Conservation (phyloP, 371 early-diverging fungal species). For the Saksenaea oblongispora region DNA sequence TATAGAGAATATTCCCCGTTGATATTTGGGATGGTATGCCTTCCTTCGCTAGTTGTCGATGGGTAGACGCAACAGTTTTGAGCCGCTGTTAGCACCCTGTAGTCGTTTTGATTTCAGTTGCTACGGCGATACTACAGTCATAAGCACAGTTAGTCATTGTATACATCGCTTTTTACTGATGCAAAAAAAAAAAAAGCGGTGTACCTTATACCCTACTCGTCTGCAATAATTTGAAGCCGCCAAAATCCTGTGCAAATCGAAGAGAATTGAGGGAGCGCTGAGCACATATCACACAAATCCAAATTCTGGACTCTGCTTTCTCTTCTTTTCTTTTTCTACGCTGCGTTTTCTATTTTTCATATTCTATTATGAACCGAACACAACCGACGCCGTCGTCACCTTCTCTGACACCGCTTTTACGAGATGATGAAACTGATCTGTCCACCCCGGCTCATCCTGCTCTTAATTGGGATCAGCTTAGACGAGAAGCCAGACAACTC, state of each 20-base stretch:
- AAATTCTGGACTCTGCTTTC: background rate
- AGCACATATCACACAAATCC: background rate
- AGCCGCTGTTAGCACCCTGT: too few species aligned
- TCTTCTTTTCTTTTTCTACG: background rate
- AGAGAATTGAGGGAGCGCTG: conserved; percentile 1
- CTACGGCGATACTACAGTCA: too few species aligned
- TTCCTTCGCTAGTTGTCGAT: too few species aligned
- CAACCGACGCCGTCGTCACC: conserved; percentile 13
- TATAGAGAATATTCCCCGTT: too few species aligned
- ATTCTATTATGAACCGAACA: conserved; percentile 4
- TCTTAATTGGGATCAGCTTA: conserved; percentile 64
- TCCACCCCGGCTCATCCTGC: conserved; percentile 13
- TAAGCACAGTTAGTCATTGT: too few species aligned
- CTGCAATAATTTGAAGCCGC: too few species aligned
- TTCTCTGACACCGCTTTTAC: conserved; percentile 14
- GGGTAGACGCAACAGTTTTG: too few species aligned
- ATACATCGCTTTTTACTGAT: too few species aligned
- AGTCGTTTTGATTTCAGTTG: too few species aligned
- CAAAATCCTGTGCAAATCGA: background rate
- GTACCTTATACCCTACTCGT: too few species aligned
- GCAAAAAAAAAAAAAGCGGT: too few species aligned
- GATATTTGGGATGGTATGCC: too few species aligned
- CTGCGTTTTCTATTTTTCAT: background rate
- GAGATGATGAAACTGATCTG: conserved; percentile 20
- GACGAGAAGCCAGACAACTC: conserved; percentile 67